These are phyloP conservation scores for Anisodus tanguticus DNA, from an alignment of 257 asterid genomes.

Conservation along the genomic window DNA sequence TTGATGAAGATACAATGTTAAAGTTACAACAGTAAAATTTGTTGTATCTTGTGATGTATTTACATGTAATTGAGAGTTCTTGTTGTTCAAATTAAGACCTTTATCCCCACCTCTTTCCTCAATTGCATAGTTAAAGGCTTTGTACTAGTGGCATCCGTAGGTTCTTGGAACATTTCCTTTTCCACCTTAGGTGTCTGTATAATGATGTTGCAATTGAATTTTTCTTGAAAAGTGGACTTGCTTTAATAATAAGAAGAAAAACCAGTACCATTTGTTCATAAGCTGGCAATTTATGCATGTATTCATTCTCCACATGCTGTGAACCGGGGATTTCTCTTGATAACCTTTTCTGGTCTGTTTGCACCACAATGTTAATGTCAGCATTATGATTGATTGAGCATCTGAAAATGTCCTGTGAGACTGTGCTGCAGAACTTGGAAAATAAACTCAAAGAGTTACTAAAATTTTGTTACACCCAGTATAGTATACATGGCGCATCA, in stretches of 20 bases:
- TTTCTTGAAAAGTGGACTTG: background rate
- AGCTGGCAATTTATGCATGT: background rate
- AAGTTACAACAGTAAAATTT: constrained; percentile 19
- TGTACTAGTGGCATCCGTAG: background rate
- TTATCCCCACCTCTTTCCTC: background rate
- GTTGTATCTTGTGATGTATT: background rate
- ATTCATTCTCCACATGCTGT: background rate
- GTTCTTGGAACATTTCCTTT: background rate
- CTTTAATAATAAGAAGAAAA: background rate
- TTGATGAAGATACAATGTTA: constrained; percentile 39
- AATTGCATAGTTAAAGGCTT: background rate
- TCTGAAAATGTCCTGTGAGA: background rate
- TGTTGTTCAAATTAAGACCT: background rate
- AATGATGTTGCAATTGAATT: background rate
- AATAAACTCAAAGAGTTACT: background rate
- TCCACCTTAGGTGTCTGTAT: background rate
- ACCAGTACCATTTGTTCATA: background rate
- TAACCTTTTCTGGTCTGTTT: background rate
- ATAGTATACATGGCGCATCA: background rate
- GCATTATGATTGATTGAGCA: background rate
- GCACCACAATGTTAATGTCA: background rate
- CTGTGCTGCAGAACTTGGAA: background rate
- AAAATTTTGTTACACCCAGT: too few species aligned
- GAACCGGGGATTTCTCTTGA: background rate
- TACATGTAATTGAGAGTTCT: background rate